Base-by-base conservation (phyloP, 2,329 filamentous ascomycete species). In the Lasiodiplodia sp. region DNA sequence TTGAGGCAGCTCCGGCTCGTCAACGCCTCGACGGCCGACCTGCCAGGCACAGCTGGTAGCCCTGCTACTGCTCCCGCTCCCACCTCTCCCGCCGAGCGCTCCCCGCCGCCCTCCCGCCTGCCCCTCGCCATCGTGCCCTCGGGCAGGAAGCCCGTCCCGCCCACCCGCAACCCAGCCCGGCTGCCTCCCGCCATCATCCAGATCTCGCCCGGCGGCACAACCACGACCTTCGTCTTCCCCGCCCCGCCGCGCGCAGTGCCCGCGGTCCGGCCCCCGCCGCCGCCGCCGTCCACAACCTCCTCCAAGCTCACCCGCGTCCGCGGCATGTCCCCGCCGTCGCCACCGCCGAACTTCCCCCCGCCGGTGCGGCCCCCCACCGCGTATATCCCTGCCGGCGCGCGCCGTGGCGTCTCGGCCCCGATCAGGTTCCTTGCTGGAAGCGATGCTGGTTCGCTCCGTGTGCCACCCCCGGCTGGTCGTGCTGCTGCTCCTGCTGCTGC, bases 1-100 rank as follows among this genome's bases (percentile, higher is more conserved):
- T 25, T 64, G 44, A 37, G 60, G n/a, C 52, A 64, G 60, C 60
- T 64, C 31, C 60, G 47, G 14, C 47, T 64, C 60, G 12, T 64
- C 60, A 64, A 64, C 60, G 47, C 60, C 60, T 52, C 60, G 28
- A 52, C n/a, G 16, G 12, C n/a, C 10, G 23, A 64, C 60, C 60
- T 64, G n/a, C 44, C n/a, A 4, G 60, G 44, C 44, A 11, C 44
- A 47, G 44, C 44, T 10, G 44, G 7, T 11, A 14, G 8, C 7
- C 6, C 18, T n/a, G 3, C 44, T 2, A 8, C 44, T 10, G 18
- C 40, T 8, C 16, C 40, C 40, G 16, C 40, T 2, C 3, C 40
- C 60, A 2, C 18, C 44, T 1, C n/a, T 12, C 18, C 60, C 40
- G 6, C 28, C 28, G 18, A 10, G 21, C 47, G n/a, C 44, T 12